phyloP scores from a whole-genome alignment of 2,329 filamentous ascomycete species.

The Ophiosphaerella herpotricha region DNA sequence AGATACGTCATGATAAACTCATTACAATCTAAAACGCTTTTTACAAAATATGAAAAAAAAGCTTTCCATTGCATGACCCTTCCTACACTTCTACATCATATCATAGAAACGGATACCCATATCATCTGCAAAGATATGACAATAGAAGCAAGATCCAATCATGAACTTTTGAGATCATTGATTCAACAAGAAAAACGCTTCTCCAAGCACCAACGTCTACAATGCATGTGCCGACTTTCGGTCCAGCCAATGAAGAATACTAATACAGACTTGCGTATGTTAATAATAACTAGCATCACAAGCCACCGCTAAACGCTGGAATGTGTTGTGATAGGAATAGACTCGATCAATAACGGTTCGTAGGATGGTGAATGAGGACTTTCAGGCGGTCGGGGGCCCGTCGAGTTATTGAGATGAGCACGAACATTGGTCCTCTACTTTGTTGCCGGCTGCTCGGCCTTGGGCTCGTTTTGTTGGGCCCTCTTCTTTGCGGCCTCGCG shows the following conservation, averaged over 20 bases:
- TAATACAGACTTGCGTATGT: too few species aligned
- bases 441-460: conserved; percentile 25
- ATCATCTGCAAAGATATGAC: background rate
- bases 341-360: background rate
- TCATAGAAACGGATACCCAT: background rate
- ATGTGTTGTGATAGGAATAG: conserved; percentile 11
- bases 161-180: background rate
- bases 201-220: conserved; percentile 1
- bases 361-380: background rate
- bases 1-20: conserved; percentile 24
- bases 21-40: too few species aligned
- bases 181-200: background rate
- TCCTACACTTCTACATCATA: background rate
- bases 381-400: background rate
- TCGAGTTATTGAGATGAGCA: background rate
- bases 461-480: conserved; percentile 20
- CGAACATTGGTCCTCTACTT: conserved; percentile 14
- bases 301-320: conserved; percentile 21
- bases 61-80: too few species aligned
- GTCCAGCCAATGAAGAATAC: background rate
- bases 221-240: conserved; percentile 7
- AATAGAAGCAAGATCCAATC: background rate
- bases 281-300: background rate
- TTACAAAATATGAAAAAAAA: too few species aligned
- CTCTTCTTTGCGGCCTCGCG: conserved; percentile 45